These are phyloP conservation scores for Dictyostelium firmibasis DNA, from an alignment of 78 protist genomes.

Conservation along the genomic window DNA sequence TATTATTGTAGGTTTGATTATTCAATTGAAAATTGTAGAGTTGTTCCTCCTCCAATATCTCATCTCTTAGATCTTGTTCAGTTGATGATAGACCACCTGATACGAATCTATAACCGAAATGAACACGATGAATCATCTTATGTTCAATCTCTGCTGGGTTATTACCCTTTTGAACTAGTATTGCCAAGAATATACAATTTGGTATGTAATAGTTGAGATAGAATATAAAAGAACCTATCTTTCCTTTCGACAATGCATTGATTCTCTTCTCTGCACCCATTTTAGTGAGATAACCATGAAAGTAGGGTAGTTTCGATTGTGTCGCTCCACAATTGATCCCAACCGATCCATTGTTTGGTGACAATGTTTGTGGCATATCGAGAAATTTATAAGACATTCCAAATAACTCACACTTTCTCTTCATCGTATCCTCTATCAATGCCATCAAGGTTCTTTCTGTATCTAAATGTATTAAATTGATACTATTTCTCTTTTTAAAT, in stretches of 20 bases:
- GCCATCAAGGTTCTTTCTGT: constrained; percentile 59
- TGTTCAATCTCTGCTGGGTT: constrained; percentile 14
- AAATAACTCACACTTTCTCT: constrained; percentile 60
- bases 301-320: constrained; percentile 17
- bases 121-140: constrained; percentile 70
- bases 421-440: constrained; percentile 52
- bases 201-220: constrained; percentile 60
- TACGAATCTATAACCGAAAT: constrained; percentile 64
- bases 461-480: constrained; percentile 39
- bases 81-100: not conserved
- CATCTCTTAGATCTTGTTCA: constrained; percentile 12
- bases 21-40: constrained; percentile 48
- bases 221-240: constrained; percentile 31
- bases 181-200: constrained; percentile 63
- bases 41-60: constrained; percentile 34
- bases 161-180: not conserved
- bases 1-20: constrained; percentile 4
- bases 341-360: not conserved
- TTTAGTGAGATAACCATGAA: constrained; percentile 58
- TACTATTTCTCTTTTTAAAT: constrained; percentile 33
- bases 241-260: not conserved
- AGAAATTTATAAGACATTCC: constrained; percentile 42
- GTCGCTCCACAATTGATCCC: not conserved
- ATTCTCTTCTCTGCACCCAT: constrained; percentile 45
- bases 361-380: not conserved